These are phyloP conservation scores for Malassezia yamatoensis DNA, from an alignment of 1,284 basidiomycete genomes.

Conservation along the genomic window DNA sequence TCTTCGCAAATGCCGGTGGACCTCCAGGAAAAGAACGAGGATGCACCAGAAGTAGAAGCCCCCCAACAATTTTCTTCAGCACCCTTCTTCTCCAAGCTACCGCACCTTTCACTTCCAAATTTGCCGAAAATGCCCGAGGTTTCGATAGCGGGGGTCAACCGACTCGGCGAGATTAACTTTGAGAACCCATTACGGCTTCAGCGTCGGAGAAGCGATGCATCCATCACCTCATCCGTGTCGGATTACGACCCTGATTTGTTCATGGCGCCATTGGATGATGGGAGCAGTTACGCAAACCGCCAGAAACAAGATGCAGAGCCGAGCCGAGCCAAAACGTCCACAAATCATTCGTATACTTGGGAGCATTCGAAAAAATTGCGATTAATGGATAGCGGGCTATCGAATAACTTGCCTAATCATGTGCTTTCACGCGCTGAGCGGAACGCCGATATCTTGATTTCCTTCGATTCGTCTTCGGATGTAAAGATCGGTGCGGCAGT, in stretches of 20 bases:
- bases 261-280: slow-evolving; percentile 14
- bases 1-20: background rate
- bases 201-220: slow-evolving; percentile 13
- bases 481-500: slow-evolving; percentile 38
- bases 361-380: slow-evolving; percentile 25
- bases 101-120: background rate
- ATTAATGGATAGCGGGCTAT: slow-evolving; percentile 41
- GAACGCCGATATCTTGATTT: slow-evolving; percentile 34
- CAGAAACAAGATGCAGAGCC: background rate
- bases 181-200: slow-evolving; percentile 5
- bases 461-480: slow-evolving; percentile 45
- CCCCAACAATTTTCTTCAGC: too few relatives aligned
- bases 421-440: slow-evolving; percentile 28
- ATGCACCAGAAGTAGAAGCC: background rate
- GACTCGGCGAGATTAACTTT: background rate
- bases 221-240: slow-evolving; percentile 6
- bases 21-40: background rate
- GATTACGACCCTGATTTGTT: slow-evolving; percentile 16
- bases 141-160: background rate
- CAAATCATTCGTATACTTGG: slow-evolving; percentile 10
- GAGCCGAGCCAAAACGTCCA: background rate
- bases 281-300: background rate
- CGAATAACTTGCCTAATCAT: slow-evolving; percentile 46
- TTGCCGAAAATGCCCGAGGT: slow-evolving; percentile 3
- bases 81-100: background rate